Evolutionary conservation across 1,284 basidiomycete species (phyloP).

Genomic region (Ceratobasidium sp.): DNA sequence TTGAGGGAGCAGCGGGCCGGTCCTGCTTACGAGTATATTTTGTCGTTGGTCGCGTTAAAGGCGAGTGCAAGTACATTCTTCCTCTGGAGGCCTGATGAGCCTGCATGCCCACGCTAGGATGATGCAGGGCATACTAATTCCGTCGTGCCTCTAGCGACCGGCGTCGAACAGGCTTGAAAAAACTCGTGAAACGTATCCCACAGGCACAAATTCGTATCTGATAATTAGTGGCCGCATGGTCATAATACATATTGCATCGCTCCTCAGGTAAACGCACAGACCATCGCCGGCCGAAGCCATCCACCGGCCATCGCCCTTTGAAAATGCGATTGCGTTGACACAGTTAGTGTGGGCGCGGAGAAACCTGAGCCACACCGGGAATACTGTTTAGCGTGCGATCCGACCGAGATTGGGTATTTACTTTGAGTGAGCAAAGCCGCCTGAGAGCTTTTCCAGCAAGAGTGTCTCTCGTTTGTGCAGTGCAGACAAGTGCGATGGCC

Average conservation of each 20-base stretch:
- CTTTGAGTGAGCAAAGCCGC: slow-evolving; percentile 37
- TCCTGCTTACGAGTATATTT: slow-evolving; percentile 34
- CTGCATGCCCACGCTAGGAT: slow-evolving; percentile 4
- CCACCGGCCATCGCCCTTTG: slow-evolving; percentile 38
- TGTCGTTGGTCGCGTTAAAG: slow-evolving; percentile 27
- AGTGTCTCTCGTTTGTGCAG: slow-evolving; percentile 36
- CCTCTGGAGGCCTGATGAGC: slow-evolving; percentile 30
- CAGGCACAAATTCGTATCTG: slow-evolving; percentile 44
- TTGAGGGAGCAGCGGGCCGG: background rate
- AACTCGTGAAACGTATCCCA: slow-evolving; percentile 44
- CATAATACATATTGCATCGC: slow-evolving; percentile 38
- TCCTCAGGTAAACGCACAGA: slow-evolving; percentile 13
- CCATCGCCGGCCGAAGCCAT: slow-evolving; percentile 45
- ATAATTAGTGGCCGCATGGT: slow-evolving; percentile 28
- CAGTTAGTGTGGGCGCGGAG: slow-evolving; percentile 27
- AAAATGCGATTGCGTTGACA: slow-evolving; percentile 45
- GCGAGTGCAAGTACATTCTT: slow-evolving; percentile 37
- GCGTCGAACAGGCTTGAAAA: slow-evolving; percentile 12
- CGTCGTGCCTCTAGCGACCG: slow-evolving; percentile 22
- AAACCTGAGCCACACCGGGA: slow-evolving; percentile 19
- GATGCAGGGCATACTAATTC: slow-evolving; percentile 29
- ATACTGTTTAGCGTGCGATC: slow-evolving; percentile 2
- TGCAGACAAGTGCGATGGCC: slow-evolving; percentile 12
- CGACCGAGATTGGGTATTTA: slow-evolving; percentile 2
- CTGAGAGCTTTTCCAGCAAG: slow-evolving; percentile 31